Conservation (phyloP, 352 stramenopile species). For the Phytophthora boehmeriae region DNA sequence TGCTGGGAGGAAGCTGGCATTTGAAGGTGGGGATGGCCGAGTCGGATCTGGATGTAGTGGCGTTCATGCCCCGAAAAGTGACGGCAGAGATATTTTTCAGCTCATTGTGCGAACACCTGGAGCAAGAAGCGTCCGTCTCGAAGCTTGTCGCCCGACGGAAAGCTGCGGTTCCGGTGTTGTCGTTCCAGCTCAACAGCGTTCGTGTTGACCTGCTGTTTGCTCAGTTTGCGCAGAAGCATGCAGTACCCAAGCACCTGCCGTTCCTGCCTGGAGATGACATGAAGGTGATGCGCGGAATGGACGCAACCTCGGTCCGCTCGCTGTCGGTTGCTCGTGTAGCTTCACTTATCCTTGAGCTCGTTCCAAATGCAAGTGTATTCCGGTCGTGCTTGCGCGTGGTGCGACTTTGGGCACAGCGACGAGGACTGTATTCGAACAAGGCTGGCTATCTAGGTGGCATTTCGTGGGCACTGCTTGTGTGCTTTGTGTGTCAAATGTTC, state of each 20-base stretch:
- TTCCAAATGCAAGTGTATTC: slow-evolving; percentile 77
- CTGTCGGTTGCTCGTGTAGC: slow-evolving; percentile 79
- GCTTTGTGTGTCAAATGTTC: slow-evolving; percentile 89
- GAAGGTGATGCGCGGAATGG: slow-evolving; percentile 77
- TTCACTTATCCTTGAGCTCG: slow-evolving; percentile 82
- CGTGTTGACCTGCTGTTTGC: slow-evolving; percentile 83
- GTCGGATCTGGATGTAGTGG: slow-evolving; percentile 83
- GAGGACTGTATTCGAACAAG: slow-evolving; percentile 88
- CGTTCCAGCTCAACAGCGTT: slow-evolving; percentile 73
- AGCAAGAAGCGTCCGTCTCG: slow-evolving; percentile 36
- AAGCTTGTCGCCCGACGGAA: slow-evolving; percentile 81
- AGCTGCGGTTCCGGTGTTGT: slow-evolving; percentile 71
- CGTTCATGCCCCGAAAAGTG: slow-evolving; percentile 67
- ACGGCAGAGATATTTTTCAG: slow-evolving; percentile 72
- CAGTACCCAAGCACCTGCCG: slow-evolving; percentile 76
- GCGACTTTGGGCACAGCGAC: slow-evolving; percentile 73
- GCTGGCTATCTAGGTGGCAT: slow-evolving; percentile 81
- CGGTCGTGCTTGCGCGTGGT: slow-evolving; percentile 74
- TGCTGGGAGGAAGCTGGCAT: slow-evolving; percentile 83
- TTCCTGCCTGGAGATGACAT: slow-evolving; percentile 66
- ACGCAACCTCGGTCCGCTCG: slow-evolving; percentile 74
- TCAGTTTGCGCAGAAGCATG: slow-evolving; percentile 56
- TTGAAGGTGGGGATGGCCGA: slow-evolving; percentile 77
- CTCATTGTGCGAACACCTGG: slow-evolving; percentile 63
- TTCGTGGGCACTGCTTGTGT: slow-evolving; percentile 87